Evolutionary conservation across 805 yeast species (phyloP), one percentile per base, ranked within the genome.

Genomic region (Candida gorgasii): DNA sequence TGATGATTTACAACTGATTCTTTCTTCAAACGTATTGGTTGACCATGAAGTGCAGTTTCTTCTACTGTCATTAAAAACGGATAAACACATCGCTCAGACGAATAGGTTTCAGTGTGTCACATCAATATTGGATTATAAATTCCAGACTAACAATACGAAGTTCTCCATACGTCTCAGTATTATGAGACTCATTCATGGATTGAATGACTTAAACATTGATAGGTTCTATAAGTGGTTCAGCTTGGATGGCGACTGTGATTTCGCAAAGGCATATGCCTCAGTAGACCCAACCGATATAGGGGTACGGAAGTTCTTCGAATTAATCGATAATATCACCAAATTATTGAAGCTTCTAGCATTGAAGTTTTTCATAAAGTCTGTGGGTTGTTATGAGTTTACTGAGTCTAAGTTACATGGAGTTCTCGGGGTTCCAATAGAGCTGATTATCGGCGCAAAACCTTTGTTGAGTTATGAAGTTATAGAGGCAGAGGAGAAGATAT

Each of bases 1-100:
- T 18, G 39, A 44, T 3, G 51, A 47, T 18, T 35, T 62, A 28
- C 45, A 43, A 6, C 52, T 55, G 27, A 29, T 57, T 8, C 31
- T 56, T 1, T 40, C 45, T 5, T 18, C 26, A 5, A 15, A 18
- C 8, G 16, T 22, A 8, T 8, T 34, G n/a, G 28, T 34, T 6
- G 6, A 4, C 5, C 9, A 22, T 14, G 28, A 20, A 20, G n/a
- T 22, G 4, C 18, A 11, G 15, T 34, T 22, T 20, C 28, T 34
- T 15, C 5, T 20, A 7, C 8, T 12, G n/a, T 4, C 5, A 7
- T 13, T 24, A 7, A 24, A 11, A 24, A 11, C 12, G 5, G 28
- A 24, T 24, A 24, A 24, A 11, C 28, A 24, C n/a, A 24, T 11
- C 5, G 5, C 28, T 5, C n/a, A 24, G 12, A 24, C 8, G 28